These are phyloP conservation scores for Candida methanosorbosa DNA, from an alignment of 805 yeast genomes.

Conservation along the genomic window DNA sequence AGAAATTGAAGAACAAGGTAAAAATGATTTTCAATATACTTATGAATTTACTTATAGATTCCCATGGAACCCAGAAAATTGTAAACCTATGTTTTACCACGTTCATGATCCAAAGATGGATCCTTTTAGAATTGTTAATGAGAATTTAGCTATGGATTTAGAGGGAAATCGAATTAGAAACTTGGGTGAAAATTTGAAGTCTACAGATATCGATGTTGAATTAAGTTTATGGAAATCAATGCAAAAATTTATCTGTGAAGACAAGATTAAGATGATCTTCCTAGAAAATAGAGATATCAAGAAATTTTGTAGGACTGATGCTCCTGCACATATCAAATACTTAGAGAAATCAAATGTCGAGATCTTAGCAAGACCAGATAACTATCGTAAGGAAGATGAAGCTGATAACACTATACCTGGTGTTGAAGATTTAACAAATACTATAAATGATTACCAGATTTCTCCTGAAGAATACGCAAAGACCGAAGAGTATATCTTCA, in stretches of 20 bases:
- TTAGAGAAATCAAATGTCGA: slow-evolving; percentile 3
- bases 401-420: neutral
- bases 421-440: neutral
- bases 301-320: slow-evolving; percentile 11
- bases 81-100: slow-evolving; percentile 25
- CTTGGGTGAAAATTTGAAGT: slow-evolving; percentile 13
- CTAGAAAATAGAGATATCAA: slow-evolving; percentile 11
- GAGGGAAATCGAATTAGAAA: slow-evolving; percentile 7
- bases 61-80: slow-evolving; percentile 10
- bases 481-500: neutral
- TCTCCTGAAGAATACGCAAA: neutral
- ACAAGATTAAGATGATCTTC: slow-evolving; percentile 7
- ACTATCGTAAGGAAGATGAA: neutral
- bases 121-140: slow-evolving; percentile 27
- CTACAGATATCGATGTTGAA: slow-evolving; percentile 13
- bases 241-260: slow-evolving; percentile 14
- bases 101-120: slow-evolving; percentile 41
- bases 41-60: slow-evolving; percentile 8
- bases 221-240: slow-evolving; percentile 14
- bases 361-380: neutral
- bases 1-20: slow-evolving; percentile 3
- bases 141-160: slow-evolving; percentile 7
- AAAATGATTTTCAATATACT: slow-evolving; percentile 1
- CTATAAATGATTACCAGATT: neutral
- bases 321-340: slow-evolving; percentile 17